Percentiles rank a stretch among this genome's conserved stretches.
phyloP scores from a whole-genome alignment of 495 filamentous ascomycete species.

The Penicillium mononematosum region DNA sequence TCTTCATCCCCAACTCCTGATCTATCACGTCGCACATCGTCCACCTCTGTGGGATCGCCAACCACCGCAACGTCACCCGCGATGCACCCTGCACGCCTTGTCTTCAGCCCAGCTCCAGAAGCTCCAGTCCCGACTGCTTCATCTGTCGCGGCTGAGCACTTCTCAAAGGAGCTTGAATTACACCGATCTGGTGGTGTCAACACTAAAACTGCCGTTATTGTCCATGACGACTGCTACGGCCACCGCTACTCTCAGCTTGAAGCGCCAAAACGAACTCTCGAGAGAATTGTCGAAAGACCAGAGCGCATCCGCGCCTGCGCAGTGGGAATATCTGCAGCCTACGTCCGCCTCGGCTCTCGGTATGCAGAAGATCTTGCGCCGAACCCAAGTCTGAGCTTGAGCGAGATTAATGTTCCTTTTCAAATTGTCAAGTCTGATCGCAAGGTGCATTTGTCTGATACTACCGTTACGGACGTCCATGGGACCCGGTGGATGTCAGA shows the following conservation, averaged over 20 bases:
- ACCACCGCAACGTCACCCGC: conserved; percentile 29
- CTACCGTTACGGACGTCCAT: conserved; percentile 77
- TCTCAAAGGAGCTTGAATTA: conserved; percentile 64
- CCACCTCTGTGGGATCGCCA: conserved; percentile 43
- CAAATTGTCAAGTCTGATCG: conserved; percentile 73
- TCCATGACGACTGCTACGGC: conserved; percentile 92
- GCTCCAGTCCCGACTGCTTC: conserved; percentile 55
- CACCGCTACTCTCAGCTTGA: conserved; percentile 86
- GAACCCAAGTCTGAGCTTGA: conserved; percentile 52
- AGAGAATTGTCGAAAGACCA: conserved; percentile 83
- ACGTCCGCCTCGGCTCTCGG: conserved; percentile 79
- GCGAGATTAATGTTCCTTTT: conserved; percentile 61
- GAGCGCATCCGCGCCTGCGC: conserved; percentile 86
- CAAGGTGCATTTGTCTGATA: conserved; percentile 60
- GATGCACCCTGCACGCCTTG: conserved; percentile 27
- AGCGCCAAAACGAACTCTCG: conserved; percentile 61
- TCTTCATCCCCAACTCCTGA: conserved; percentile 36
- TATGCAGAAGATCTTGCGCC: conserved; percentile 72
- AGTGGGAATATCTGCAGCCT: conserved; percentile 79
- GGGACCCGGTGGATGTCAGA: conserved; percentile 90
- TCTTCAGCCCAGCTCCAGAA: conserved; percentile 24
- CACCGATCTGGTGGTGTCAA: conserved; percentile 54
- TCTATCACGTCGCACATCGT: conserved; percentile 47
- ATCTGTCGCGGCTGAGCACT: conserved; percentile 66
- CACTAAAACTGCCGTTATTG: conserved; percentile 72